Evolutionary conservation across 2,329 filamentous ascomycete genomes (phyloP).

Genomic region (Aspergillus aculeatus): DNA sequence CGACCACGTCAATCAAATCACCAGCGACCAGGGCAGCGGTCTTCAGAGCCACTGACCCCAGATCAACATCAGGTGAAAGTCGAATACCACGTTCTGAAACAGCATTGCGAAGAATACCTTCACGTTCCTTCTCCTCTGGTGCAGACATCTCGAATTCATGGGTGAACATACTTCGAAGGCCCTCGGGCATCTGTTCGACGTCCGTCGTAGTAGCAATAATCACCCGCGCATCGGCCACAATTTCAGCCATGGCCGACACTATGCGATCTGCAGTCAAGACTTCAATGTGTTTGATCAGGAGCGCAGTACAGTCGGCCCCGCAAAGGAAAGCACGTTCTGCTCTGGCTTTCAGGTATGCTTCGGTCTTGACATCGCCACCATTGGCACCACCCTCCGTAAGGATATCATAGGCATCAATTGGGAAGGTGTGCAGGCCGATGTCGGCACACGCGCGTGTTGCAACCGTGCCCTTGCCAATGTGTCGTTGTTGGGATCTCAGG

Average conservation of each 20-base stretch:
- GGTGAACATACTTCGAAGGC: conserved; percentile 85
- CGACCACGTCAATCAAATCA: conserved; percentile 90
- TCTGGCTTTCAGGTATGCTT: conserved; percentile 82
- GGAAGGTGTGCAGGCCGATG: conserved; percentile 84
- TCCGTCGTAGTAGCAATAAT: conserved; percentile 93
- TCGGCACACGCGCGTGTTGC: conserved; percentile 77
- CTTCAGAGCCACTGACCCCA: conserved; percentile 84
- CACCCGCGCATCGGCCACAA: conserved; percentile 75
- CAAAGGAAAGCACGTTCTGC: conserved; percentile 87
- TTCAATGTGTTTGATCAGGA: conserved; percentile 88
- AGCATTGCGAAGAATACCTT: conserved; percentile 78
- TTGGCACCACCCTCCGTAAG: conserved; percentile 85
- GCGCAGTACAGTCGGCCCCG: conserved; percentile 75
- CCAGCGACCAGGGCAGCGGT: conserved; percentile 93
- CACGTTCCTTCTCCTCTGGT: conserved; percentile 87
- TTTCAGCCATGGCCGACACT: conserved; percentile 77
- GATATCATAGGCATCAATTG: conserved; percentile 89
- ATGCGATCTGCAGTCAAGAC: conserved; percentile 89
- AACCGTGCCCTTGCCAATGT: conserved; percentile 85
- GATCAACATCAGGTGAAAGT: conserved; percentile 79
- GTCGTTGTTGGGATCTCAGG: conserved; percentile 85
- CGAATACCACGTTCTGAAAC: conserved; percentile 72
- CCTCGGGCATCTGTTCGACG: conserved; percentile 89
- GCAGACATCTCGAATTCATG: conserved; percentile 93
- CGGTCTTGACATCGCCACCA: conserved; percentile 88